These are phyloP conservation scores for Phytopythium montanum DNA, from an alignment of 352 stramenopile genomes.

Conservation along the genomic window DNA sequence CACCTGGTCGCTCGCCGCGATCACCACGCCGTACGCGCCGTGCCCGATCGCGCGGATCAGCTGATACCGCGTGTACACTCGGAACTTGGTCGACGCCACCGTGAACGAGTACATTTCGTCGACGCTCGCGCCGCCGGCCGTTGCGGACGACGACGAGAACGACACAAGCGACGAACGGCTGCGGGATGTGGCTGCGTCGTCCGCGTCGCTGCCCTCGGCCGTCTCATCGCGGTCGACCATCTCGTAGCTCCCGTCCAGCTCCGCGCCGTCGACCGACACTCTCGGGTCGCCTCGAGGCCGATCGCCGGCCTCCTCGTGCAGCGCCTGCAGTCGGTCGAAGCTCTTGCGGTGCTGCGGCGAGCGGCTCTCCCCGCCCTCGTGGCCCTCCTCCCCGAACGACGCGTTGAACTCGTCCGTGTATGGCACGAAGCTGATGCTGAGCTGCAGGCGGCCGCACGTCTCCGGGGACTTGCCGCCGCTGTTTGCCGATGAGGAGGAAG, in stretches of 20 bases:
- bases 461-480: constrained; percentile 13
- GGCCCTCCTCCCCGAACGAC: constrained; percentile 29
- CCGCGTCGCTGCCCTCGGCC: not conserved
- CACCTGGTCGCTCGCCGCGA: constrained; percentile 76
- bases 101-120: constrained; percentile 85
- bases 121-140: not conserved
- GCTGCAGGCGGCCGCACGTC: constrained; percentile 59
- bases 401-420: constrained; percentile 51
- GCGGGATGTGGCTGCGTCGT: not conserved
- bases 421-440: constrained; percentile 76
- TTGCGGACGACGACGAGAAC: not conserved
- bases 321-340: constrained; percentile 65
- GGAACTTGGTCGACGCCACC: constrained; percentile 81
- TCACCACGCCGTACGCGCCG: constrained; percentile 76
- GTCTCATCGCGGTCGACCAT: constrained; percentile 6
- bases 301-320: constrained; percentile 68
- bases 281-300: constrained; percentile 14
- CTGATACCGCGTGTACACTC: constrained; percentile 79
- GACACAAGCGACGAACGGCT: constrained; percentile 10
- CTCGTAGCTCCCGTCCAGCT: constrained; percentile 4
- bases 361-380: constrained; percentile 22
- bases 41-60: constrained; percentile 80
- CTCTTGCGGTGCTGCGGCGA: constrained; percentile 65
- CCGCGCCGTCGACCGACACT: not conserved
- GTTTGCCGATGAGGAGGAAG: not conserved